Conservation (phyloP, 2,329 filamentous ascomycete genomes). For the Aurifilum marmelostoma region DNA sequence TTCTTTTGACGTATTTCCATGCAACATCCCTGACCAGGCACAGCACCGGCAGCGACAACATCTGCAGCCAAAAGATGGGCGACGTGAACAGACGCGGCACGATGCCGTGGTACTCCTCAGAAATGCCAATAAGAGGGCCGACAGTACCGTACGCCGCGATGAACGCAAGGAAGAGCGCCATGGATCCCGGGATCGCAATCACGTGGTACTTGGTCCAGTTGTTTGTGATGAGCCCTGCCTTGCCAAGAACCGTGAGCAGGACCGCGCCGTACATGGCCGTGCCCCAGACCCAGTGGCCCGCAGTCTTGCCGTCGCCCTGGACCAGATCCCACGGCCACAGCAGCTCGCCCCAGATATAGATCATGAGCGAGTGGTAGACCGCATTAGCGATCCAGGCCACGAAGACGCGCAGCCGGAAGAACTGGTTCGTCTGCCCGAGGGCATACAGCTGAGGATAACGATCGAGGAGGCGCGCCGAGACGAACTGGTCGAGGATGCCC, state of each 20-base stretch:
- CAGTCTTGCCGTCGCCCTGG: constrained; percentile 75
- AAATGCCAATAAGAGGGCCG: constrained; percentile 80
- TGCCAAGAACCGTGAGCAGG: constrained; percentile 90
- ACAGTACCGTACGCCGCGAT: constrained; percentile 85
- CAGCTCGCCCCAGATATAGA: constrained; percentile 83
- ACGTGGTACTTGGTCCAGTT: constrained; percentile 99
- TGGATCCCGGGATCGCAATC: constrained; percentile 90
- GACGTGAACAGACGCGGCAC: constrained; percentile 79
- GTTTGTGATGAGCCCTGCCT: constrained; percentile 91
- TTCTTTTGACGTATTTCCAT: constrained; percentile 97
- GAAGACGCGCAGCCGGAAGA: constrained; percentile 93
- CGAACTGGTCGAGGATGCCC: constrained; percentile 96
- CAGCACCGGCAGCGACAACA: constrained; percentile 74
- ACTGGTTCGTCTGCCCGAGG: constrained; percentile 87
- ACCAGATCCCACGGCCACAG: constrained; percentile 84
- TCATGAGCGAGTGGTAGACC: constrained; percentile 90
- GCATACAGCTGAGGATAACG: constrained; percentile 95
- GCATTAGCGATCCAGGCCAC: constrained; percentile 91
- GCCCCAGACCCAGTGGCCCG: constrained; percentile 98
- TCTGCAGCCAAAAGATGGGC: constrained; percentile 90
- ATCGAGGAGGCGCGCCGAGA: constrained; percentile 90
- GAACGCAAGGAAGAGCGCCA: constrained; percentile 89
- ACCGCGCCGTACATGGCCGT: constrained; percentile 92
- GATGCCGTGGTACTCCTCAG: constrained; percentile 82
- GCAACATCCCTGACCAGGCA: constrained; percentile 88